Evolutionary conservation across 139 green algal genomes (phyloP).

Genomic region (Mesostigma viride): DNA sequence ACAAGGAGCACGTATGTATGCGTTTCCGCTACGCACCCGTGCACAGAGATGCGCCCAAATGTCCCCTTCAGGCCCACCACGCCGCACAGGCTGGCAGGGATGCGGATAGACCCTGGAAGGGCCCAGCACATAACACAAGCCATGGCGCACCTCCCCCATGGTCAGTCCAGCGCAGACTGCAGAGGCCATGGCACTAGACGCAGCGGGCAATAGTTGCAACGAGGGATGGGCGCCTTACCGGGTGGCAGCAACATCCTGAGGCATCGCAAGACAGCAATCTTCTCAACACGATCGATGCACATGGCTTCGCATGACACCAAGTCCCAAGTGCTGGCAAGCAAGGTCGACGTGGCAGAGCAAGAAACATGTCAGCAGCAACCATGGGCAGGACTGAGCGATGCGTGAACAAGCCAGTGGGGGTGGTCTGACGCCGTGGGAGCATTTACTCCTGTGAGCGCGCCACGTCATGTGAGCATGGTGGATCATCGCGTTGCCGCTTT

Average conservation of each 20-base stretch:
- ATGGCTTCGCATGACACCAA: too few relatives aligned
- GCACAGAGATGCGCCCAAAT: neutral
- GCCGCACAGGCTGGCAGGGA: conserved; percentile 6
- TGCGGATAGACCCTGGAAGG: neutral
- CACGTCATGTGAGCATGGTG: too few relatives aligned
- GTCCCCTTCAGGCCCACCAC: conserved; percentile 7
- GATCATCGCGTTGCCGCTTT: too few relatives aligned
- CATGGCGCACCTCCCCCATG: neutral
- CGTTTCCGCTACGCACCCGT: neutral
- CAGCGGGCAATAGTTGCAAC: neutral
- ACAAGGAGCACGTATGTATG: neutral
- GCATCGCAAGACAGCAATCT: neutral
- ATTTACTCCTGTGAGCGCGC: too few relatives aligned
- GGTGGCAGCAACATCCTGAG: too few relatives aligned
- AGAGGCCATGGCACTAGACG: neutral
- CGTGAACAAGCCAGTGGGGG: too few relatives aligned
- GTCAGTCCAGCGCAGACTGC: neutral
- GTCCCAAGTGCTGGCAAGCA: too few relatives aligned
- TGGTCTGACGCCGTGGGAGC: too few relatives aligned
- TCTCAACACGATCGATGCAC: neutral
- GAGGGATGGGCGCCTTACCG: too few relatives aligned
- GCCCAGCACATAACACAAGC: neutral
- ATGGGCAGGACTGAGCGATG: too few relatives aligned
- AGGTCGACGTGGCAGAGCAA: too few relatives aligned
- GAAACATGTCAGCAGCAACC: too few relatives aligned